Conservation (phyloP, 2,329 filamentous ascomycete species). For the Venturia aucupariae region DNA sequence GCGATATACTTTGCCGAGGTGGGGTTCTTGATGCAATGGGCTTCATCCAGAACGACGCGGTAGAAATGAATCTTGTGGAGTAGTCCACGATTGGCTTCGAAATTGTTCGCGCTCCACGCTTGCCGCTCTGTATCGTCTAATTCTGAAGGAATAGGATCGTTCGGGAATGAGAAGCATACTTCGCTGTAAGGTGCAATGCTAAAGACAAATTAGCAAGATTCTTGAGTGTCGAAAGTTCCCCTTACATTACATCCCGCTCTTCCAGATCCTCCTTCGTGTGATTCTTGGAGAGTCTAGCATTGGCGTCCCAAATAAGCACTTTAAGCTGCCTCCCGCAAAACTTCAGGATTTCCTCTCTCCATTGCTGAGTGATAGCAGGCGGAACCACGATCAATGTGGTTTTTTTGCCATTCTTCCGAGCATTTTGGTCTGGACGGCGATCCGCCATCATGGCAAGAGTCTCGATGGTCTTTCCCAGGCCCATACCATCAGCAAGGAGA, state of each 20-base stretch:
- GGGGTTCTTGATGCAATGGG: conserved; percentile 46
- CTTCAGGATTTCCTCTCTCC: too few relatives aligned
- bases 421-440: conserved; percentile 20
- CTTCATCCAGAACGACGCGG: conserved; percentile 40
- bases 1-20: conserved; percentile 32
- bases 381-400: conserved; percentile 35
- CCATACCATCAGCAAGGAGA: conserved; percentile 98
- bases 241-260: too few relatives aligned
- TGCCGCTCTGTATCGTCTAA: background rate
- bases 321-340: too few relatives aligned
- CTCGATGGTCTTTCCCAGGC: conserved; percentile 63
- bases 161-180: too few relatives aligned
- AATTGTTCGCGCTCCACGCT: background rate
- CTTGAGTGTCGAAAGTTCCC: too few relatives aligned
- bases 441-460: conserved; percentile 38
- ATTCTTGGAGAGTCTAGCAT: too few relatives aligned
- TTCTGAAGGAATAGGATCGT: too few relatives aligned
- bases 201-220: too few relatives aligned
- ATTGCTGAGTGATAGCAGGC: too few relatives aligned
- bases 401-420: conserved; percentile 15
- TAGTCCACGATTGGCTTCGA: background rate
- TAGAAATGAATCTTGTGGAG: conserved; percentile 2
- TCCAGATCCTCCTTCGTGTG: too few relatives aligned
- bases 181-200: too few relatives aligned
- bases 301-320: too few relatives aligned